Conservation (phyloP, 2,329 filamentous ascomycete genomes). For the Annulohypoxylon truncatum region DNA sequence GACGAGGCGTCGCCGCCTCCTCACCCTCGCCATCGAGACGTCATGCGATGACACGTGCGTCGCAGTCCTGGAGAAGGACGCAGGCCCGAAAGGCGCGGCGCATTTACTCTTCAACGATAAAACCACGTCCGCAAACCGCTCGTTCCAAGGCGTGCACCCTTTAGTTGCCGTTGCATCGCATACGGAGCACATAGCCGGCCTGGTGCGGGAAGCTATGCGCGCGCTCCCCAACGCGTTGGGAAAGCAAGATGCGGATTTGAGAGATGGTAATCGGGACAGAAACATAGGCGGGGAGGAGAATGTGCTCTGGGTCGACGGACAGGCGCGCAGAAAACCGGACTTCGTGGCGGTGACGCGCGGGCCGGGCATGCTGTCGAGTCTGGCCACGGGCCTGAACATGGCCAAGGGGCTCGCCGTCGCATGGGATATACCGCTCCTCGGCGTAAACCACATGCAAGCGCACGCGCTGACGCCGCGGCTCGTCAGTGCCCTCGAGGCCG, state of each 20-base stretch:
- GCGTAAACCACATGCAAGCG: conserved; percentile 97
- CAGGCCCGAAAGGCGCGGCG: conserved; percentile 53
- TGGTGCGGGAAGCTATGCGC: conserved; percentile 73
- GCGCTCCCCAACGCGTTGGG: conserved; percentile 56
- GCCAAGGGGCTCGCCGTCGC: conserved; percentile 89
- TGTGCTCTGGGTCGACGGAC: conserved; percentile 45
- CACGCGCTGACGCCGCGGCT: conserved; percentile 91
- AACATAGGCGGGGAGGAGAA: conserved; percentile 23
- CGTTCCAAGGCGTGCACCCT: conserved; percentile 83
- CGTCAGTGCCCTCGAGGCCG: conserved; percentile 67
- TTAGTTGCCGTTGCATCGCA: conserved; percentile 80
- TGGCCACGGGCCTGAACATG: conserved; percentile 81
- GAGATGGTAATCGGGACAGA: conserved; percentile 41
- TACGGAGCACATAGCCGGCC: conserved; percentile 72
- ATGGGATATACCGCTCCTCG: conserved; percentile 85
- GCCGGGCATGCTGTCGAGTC: conserved; percentile 85
- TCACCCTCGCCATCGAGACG: conserved; percentile 81
- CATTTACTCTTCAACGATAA: conserved; percentile 82
- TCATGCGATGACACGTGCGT: conserved; percentile 96
- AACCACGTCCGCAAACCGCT: conserved; percentile 81
- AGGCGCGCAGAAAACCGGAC: conserved; percentile 69
- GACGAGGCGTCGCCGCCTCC: conserved; percentile 46
- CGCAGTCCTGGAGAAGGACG: conserved; percentile 75
- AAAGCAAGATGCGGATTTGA: not conserved
- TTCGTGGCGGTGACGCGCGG: conserved; percentile 91